Evolutionary conservation across 306 rosid species (phyloP).

Genomic region (Quercus bicolor): DNA sequence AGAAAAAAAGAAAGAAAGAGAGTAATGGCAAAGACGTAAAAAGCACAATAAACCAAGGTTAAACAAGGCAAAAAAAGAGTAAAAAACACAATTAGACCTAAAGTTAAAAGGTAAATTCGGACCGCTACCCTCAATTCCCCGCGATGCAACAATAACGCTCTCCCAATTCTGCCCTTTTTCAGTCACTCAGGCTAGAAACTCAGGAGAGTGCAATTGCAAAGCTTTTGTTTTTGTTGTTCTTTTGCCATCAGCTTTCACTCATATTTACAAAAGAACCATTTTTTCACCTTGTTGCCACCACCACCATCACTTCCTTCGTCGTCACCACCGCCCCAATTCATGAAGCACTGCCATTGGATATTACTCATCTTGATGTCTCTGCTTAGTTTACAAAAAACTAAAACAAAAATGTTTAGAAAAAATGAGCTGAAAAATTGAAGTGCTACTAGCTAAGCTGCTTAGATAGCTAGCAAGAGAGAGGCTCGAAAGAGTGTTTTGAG

Average conservation of each 20-base stretch:
- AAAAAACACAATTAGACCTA: background rate
- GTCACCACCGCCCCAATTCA: background rate
- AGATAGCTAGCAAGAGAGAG: background rate
- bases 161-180: slow-evolving; percentile 52
- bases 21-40: slow-evolving; percentile 21
- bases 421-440: slow-evolving; percentile 17
- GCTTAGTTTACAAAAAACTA: background rate
- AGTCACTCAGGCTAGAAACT: slow-evolving; percentile 41
- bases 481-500: slow-evolving; percentile 28
- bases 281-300: slow-evolving; percentile 12
- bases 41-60: slow-evolving; percentile 15
- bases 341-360: slow-evolving; percentile 1
- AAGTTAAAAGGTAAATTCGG: slow-evolving; percentile 64
- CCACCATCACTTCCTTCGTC: background rate
- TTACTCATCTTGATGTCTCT: slow-evolving; percentile 20
- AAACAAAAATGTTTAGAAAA: background rate
- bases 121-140: slow-evolving; percentile 99
- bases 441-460: background rate
- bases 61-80: slow-evolving; percentile 20
- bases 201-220: slow-evolving; percentile 89
- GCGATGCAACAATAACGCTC: slow-evolving; percentile 82
- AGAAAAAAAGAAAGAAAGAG: background rate
- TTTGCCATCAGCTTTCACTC: slow-evolving; percentile 15
- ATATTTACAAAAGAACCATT: slow-evolving; percentile 33
- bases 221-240: slow-evolving; percentile 28